phyloP scores from a whole-genome alignment of 257 asterid genomes.

The Forsythia viridissima region DNA sequence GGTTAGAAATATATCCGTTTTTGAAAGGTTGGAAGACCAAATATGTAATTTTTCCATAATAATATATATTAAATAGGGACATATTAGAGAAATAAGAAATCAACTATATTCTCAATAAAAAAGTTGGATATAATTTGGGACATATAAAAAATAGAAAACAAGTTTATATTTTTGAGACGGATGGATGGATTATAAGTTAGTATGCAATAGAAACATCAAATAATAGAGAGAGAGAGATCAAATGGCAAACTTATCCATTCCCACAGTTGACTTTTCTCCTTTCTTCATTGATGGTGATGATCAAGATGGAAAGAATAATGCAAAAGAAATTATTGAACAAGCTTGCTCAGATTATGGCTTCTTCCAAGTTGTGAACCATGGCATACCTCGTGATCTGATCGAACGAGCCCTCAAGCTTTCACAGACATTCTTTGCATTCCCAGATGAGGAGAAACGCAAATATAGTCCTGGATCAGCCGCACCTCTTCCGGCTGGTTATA shows the following conservation, averaged over 20 bases:
- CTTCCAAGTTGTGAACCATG: constrained; percentile 47
- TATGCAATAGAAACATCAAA: too few species aligned
- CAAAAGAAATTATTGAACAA: constrained; percentile 30
- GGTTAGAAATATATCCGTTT: too few species aligned
- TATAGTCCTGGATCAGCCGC: constrained; percentile 33
- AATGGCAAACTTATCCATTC: constrained; percentile 32
- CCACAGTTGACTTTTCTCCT: constrained; percentile 54
- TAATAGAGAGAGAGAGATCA: not conserved
- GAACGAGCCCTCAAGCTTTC: constrained; percentile 36
- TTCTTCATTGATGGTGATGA: constrained; percentile 40
- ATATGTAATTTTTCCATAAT: too few species aligned
- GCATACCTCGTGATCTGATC: constrained; percentile 38
- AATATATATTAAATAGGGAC: too few species aligned
- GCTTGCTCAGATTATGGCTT: constrained; percentile 46
- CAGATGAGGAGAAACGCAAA: constrained; percentile 49
- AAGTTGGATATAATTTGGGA: too few species aligned
- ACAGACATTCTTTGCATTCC: constrained; percentile 32
- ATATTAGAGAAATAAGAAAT: too few species aligned
- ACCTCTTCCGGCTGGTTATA: constrained; percentile 63
- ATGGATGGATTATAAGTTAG: too few species aligned
- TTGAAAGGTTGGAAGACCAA: too few species aligned
- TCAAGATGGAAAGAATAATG: constrained; percentile 33
- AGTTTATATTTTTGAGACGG: too few species aligned
- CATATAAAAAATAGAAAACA: too few species aligned
- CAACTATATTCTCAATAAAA: too few species aligned